A percentile compares a stretch with the other conserved stretches of the same genome.
These are phyloP conservation scores for Leishmania braziliensis DNA, from an alignment of 208 protist genomes.

Conservation along the genomic window DNA sequence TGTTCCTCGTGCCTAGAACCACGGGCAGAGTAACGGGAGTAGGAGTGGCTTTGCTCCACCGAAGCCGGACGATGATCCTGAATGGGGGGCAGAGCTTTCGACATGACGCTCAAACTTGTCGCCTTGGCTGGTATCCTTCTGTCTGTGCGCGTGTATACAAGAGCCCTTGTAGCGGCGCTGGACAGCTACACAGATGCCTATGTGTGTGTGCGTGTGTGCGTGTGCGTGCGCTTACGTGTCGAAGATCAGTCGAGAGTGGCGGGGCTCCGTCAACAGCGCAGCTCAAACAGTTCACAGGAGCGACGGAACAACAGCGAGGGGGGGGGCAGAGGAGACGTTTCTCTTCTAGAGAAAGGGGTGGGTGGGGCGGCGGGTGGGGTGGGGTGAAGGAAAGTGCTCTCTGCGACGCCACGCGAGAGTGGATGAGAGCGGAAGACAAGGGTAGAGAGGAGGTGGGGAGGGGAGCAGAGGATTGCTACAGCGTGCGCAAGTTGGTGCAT, in stretches of 20 bases:
- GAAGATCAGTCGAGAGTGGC: neutral
- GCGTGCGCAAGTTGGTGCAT: neutral
- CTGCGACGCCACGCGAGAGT: neutral
- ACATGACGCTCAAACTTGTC: slow-evolving; percentile 27
- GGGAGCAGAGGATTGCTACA: neutral
- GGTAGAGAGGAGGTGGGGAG: neutral
- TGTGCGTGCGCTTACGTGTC: neutral
- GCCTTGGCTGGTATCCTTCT: neutral
- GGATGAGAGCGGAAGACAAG: neutral
- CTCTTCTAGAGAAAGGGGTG: neutral
- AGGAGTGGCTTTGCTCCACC: slow-evolving; percentile 20
- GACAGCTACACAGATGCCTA: neutral
- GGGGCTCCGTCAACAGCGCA: neutral
- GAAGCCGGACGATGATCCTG: slow-evolving; percentile 16
- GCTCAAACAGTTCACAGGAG: neutral
- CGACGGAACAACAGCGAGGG: neutral
- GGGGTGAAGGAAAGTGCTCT: neutral
- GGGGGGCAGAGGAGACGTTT: neutral
- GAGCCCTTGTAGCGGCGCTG: neutral
- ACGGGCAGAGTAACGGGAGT: slow-evolving; percentile 14
- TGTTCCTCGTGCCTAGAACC: neutral
- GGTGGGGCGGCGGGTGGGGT: neutral
- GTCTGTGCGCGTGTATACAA: neutral
- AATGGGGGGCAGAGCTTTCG: slow-evolving; percentile 49
- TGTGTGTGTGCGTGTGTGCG: neutral